phyloP scores from a whole-genome alignment of 768 basidiomycete species.

The Strobilomyces echinocephalus region DNA sequence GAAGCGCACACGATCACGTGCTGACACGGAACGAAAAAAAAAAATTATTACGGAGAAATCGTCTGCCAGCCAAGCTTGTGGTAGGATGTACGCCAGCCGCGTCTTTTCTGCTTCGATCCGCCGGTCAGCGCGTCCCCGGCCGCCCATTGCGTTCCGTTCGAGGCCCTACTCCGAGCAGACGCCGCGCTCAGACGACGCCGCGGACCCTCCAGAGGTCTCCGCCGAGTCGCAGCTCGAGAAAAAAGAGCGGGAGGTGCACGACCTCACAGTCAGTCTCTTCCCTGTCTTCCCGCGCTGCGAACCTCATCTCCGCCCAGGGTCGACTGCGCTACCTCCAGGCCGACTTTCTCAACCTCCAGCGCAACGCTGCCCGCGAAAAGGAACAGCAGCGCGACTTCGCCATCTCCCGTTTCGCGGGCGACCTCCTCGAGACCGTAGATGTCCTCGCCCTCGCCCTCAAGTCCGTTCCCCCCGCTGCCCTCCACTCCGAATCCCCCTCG shows the following conservation, averaged over 20 bases:
- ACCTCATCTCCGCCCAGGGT: slow-evolving; percentile 44
- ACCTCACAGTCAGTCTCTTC: slow-evolving; percentile 64
- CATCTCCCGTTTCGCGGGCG: slow-evolving; percentile 85
- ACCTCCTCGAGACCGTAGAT: slow-evolving; percentile 87
- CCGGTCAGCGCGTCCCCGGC: slow-evolving; percentile 31
- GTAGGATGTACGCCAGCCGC: slow-evolving; percentile 52
- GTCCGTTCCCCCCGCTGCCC: slow-evolving; percentile 57
- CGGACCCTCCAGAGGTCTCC: slow-evolving; percentile 24
- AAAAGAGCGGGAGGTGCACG: slow-evolving; percentile 77
- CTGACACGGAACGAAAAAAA: not conserved
- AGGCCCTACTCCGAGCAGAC: slow-evolving; percentile 63
- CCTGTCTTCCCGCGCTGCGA: not conserved
- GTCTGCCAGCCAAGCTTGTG: not conserved
- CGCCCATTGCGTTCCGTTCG: slow-evolving; percentile 16
- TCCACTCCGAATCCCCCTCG: slow-evolving; percentile 29
- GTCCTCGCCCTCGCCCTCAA: slow-evolving; percentile 82
- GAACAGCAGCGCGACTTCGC: slow-evolving; percentile 91
- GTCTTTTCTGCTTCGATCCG: slow-evolving; percentile 53
- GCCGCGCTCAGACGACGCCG: slow-evolving; percentile 12
- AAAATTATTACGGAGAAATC: not conserved
- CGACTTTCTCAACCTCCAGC: slow-evolving; percentile 92
- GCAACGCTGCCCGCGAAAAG: slow-evolving; percentile 86
- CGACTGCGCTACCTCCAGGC: slow-evolving; percentile 90
- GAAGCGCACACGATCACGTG: slow-evolving; percentile 20
- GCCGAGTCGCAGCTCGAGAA: slow-evolving; percentile 56